Evolutionary conservation across 2,329 filamentous ascomycete genomes (phyloP), one percentile per base, ranked within the genome.

Genomic region (Arachnomyces sp.): DNA sequence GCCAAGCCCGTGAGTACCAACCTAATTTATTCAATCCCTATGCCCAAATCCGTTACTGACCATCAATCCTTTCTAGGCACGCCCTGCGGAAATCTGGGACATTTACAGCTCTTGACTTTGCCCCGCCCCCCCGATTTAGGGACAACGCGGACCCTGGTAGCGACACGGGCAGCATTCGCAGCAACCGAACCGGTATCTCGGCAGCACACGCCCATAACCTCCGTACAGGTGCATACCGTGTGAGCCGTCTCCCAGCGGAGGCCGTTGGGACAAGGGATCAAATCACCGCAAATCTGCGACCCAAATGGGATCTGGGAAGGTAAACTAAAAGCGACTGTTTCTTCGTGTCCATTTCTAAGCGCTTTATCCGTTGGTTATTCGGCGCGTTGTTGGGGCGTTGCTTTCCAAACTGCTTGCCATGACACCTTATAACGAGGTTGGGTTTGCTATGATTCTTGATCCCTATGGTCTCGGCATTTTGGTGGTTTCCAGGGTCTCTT

Each of bases 201-300:
- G 72, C 77, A 3, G 66, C 73, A 38, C 77, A 88, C 56, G 66
- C 78, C 38, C 70, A 79, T 45, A 82, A 85, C 53, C 80, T 94
- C 53, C 84, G 88, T 49, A 76, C 69, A 42, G 89, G 89, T 49
- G 88, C 87, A 34, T 90, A 93, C 55, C 84, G 89, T 47, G 78
- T 95, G 49, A 92, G 85, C 58, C 80, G 84, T 36, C 74, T 95
- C 45, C 88, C 89, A 0, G 81, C 79, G 43, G 86, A 89, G 50
- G 76, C 81, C 32, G 85, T 94, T 43, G 89, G 88, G 49, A 88
- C 85, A 3, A 74, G 73, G 54, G 76, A 82, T 28, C 77, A 86
- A 42, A 63, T 90, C 59, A 64, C 68, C 42, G 64, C 62, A n/a
- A 67, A 78, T 48, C 62, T 82, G 57, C 65, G 65, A 52, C 78